These are phyloP conservation scores for Parachaetomium inaequale DNA, from an alignment of 495 filamentous ascomycete species.

Conservation along the genomic window DNA sequence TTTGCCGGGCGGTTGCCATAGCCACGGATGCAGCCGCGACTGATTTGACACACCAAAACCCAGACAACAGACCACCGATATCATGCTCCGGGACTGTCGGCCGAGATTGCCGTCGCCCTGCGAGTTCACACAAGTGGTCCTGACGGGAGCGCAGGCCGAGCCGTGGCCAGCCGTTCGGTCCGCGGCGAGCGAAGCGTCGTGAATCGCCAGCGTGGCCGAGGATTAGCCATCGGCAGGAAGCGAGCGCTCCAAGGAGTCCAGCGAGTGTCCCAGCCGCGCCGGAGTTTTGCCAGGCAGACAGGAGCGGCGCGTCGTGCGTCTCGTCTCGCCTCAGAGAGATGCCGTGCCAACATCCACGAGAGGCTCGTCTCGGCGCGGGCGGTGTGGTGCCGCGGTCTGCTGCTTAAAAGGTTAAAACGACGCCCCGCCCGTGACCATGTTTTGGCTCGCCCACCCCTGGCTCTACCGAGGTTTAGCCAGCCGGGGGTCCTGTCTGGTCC, in stretches of 20 bases:
- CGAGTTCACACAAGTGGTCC: not conserved
- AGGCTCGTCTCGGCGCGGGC: slow-evolving; percentile 23
- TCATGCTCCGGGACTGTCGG: slow-evolving; percentile 1
- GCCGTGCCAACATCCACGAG: not conserved
- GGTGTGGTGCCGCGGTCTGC: slow-evolving; percentile 14
- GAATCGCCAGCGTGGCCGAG: slow-evolving; percentile 27
- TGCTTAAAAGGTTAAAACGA: not conserved
- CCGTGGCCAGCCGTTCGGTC: slow-evolving; percentile 11
- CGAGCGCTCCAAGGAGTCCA: too few species aligned
- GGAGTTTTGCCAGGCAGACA: slow-evolving; percentile 14
- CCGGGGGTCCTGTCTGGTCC: slow-evolving; percentile 3
- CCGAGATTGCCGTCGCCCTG: slow-evolving; percentile 6
- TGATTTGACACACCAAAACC: not conserved
- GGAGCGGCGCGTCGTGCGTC: not conserved
- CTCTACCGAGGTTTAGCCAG: slow-evolving; percentile 24
- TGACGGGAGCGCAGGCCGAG: slow-evolving; percentile 1
- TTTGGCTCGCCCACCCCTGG: not conserved
- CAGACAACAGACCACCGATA: not conserved
- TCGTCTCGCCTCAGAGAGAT: not conserved
- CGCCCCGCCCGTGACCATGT: slow-evolving; percentile 9
- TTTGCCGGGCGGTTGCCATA: not conserved
- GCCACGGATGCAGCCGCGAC: not conserved
- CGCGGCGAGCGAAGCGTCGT: slow-evolving; percentile 13
- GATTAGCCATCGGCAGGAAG: slow-evolving; percentile 25
- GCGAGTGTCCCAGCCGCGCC: not conserved